These are phyloP conservation scores for Aspergillus mulundensis DNA, from an alignment of 495 filamentous ascomycete species.

Conservation along the genomic window DNA sequence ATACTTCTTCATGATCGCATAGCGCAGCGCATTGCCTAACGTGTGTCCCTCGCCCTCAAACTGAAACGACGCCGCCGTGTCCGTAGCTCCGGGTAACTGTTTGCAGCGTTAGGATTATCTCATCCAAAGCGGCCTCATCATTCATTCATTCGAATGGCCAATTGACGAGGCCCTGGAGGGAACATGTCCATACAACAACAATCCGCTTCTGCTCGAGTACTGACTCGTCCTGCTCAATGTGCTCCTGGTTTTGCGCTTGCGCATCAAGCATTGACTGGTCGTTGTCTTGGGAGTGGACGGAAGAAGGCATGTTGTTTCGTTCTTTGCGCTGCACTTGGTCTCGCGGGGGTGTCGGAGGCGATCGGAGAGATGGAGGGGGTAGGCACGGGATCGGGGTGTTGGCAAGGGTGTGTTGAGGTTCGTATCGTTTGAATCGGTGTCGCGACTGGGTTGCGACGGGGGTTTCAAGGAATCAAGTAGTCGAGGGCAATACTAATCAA, in stretches of 20 bases:
- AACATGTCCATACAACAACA: constrained; percentile 46
- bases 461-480: not conserved
- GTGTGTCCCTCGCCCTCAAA: constrained; percentile 92
- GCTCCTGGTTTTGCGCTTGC: constrained; percentile 36
- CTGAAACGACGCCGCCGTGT: constrained; percentile 77
- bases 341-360: not conserved
- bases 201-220: constrained; percentile 51
- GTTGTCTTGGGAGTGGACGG: constrained; percentile 39
- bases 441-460: not conserved
- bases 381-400: not conserved
- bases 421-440: not conserved
- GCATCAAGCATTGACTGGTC: constrained; percentile 56
- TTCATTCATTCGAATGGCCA: not conserved
- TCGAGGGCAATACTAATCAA: not conserved
- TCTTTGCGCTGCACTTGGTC: not conserved
- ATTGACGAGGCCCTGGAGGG: too few relatives aligned
- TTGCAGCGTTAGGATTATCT: not conserved
- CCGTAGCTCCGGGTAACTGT: constrained; percentile 66
- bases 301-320: constrained; percentile 32
- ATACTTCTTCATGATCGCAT: constrained; percentile 98
- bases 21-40: constrained; percentile 87
- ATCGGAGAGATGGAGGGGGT: not conserved
- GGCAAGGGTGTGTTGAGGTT: not conserved
- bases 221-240: constrained; percentile 37
- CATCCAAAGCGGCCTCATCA: not conserved